These are phyloP conservation scores for Coemansia sp. DNA, from an alignment of 192 early-diverging fungal genomes.

Conservation along the genomic window DNA sequence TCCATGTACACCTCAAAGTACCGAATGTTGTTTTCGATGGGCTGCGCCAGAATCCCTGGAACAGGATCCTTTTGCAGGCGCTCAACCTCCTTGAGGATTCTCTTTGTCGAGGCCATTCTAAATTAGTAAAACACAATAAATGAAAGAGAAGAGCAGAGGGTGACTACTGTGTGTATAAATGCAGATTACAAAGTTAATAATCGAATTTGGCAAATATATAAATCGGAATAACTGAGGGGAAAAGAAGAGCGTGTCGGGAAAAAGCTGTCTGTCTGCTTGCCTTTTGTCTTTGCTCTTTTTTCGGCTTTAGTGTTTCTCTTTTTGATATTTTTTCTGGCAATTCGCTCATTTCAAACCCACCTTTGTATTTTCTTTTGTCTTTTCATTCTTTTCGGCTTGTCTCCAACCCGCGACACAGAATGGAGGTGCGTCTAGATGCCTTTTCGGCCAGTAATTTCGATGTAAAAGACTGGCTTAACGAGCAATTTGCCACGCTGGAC, in stretches of 20 bases:
- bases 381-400: background rate
- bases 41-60: slow-evolving; percentile 86
- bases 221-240: slow-evolving; percentile 2
- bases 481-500: slow-evolving; percentile 30
- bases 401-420: background rate
- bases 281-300: background rate
- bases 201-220: background rate
- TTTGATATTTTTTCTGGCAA: too few species aligned
- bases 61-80: slow-evolving; percentile 90
- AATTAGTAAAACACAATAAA: background rate
- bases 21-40: slow-evolving; percentile 93
- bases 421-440: slow-evolving; percentile 44
- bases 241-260: background rate
- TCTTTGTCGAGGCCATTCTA: slow-evolving; percentile 27
- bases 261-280: background rate
- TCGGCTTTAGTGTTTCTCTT: background rate
- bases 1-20: slow-evolving; percentile 95
- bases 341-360: background rate
- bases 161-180: background rate
- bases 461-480: slow-evolving; percentile 45
- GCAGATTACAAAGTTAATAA: background rate
- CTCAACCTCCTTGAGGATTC: slow-evolving; percentile 87
- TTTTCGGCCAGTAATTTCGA: slow-evolving; percentile 35
- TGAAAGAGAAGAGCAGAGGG: background rate
- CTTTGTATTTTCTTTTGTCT: background rate